Evolutionary conservation across 192 early-diverging fungal species (phyloP).

Genomic region (Backusella sp.): DNA sequence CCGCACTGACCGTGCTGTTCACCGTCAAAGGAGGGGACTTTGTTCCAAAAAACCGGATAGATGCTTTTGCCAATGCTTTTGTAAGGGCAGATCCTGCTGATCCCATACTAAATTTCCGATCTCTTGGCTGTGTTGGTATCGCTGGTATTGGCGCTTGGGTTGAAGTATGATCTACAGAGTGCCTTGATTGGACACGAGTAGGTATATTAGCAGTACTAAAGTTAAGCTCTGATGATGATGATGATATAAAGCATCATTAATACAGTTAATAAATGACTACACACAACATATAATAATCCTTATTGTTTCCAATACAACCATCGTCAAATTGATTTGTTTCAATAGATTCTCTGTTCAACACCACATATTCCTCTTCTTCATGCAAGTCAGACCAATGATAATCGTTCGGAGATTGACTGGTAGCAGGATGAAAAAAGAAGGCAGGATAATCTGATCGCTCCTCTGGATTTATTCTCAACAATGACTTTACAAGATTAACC

Average conservation of each 20-base stretch:
- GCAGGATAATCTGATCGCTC: constrained; percentile 92
- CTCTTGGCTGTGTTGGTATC: constrained; percentile 10
- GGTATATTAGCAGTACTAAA: not conserved
- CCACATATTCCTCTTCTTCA: constrained; percentile 68
- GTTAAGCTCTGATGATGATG: constrained; percentile 12
- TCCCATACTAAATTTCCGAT: constrained; percentile 27
- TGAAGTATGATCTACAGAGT: not conserved
- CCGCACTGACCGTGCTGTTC: constrained; percentile 15
- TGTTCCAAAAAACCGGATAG: constrained; percentile 50
- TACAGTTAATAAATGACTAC: not conserved
- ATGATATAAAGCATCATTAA: constrained; percentile 12
- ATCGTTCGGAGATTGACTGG: constrained; percentile 25
- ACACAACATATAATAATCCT: not conserved
- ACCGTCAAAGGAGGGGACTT: constrained; percentile 48
- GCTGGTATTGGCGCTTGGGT: not conserved
- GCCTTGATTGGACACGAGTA: not conserved
- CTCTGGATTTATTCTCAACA: constrained; percentile 81
- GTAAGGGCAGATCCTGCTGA: constrained; percentile 47
- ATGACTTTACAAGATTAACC: constrained; percentile 67
- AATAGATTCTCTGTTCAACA: constrained; percentile 66
- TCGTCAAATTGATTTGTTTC: constrained; percentile 76
- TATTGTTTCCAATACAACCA: constrained; percentile 37
- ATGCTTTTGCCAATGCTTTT: constrained; percentile 53
- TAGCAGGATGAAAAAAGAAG: constrained; percentile 84
- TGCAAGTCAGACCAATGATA: not conserved